Evolutionary conservation across 2,329 filamentous ascomycete species (phyloP).

Genomic region (Exophiala lecanii-corni): DNA sequence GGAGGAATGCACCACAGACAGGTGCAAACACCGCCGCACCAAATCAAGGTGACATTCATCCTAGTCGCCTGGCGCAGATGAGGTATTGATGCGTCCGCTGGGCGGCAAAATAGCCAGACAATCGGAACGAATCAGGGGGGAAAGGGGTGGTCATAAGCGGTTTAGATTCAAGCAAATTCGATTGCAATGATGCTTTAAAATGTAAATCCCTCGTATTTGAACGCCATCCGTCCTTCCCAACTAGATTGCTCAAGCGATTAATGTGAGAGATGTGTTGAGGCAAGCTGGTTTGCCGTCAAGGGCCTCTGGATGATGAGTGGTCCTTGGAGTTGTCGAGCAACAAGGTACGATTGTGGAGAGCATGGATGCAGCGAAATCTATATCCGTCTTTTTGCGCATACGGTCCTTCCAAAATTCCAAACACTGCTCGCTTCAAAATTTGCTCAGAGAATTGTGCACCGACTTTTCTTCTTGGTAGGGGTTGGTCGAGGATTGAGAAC

Average conservation of each 20-base stretch:
- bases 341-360: slow-evolving; percentile 11
- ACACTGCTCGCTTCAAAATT: not conserved
- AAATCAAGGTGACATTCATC: slow-evolving; percentile 38
- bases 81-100: slow-evolving; percentile 10
- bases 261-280: not conserved
- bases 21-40: slow-evolving; percentile 23
- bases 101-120: no score
- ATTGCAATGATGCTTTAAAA: not conserved
- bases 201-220: slow-evolving; percentile 9
- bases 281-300: not conserved
- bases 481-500: slow-evolving; percentile 46
- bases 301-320: not conserved
- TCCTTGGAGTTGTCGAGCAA: no score
- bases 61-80: slow-evolving; percentile 40
- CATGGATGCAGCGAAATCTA: slow-evolving; percentile 20
- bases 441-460: slow-evolving; percentile 43
- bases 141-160: no score
- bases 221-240: slow-evolving; percentile 9
- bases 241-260: slow-evolving; percentile 13
- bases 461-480: slow-evolving; percentile 40
- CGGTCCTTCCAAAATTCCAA: slow-evolving; percentile 5
- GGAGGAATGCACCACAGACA: slow-evolving; percentile 26
- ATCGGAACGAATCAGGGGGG: no score
- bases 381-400: slow-evolving; percentile 19
- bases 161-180: not conserved